Evolutionary conservation across 1,284 basidiomycete species (phyloP), one percentile per base, ranked within the genome.

Genomic region (Cryptococcus floricola): DNA sequence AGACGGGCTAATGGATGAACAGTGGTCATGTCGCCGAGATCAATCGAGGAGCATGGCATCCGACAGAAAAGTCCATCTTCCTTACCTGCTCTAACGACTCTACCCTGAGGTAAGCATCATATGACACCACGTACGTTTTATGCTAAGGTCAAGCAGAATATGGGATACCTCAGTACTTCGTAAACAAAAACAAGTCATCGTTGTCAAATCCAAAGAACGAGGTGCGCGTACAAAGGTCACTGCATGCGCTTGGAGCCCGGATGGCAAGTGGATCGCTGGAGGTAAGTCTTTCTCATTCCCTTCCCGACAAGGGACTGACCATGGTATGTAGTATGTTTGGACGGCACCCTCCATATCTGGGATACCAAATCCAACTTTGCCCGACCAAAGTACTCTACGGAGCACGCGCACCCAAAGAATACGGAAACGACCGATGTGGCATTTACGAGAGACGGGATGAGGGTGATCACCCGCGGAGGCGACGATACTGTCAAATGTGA

Each of bases 1-100:
- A 56, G 53, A 55, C 51, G n/a, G 8, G 42, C 68, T 49, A 31
- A 49, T 38, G 13, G 31, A 18, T 19, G 8, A 19, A 18, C 37
- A 96, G 92, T 47, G 96, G 96, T 2, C 96, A 99, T 76, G 93
- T 97, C 49, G 87, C 88, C 41, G 93, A 96, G 72, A 74, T 98
- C 62, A 89, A 89, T 25, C 82, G 85, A n/a, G 91, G 93, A 60
- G 81, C 84, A 37, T 98, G 91, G 89, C 90, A 97, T 75, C 95
- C 95, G 1, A 87, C 84, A 60, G 86, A 96, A 63, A 75, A 84
- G 12, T 82, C 87, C 56, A 77, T 81, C 18, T 98, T 98, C 77
- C 87, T 97, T 52, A 98, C 96, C 1, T 86, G 87, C 57, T 92
- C 91, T n/a, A 86, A 87, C 44, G 96, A 99, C 77, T 92, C 90